Evolutionary conservation across 2,329 filamentous ascomycete species (phyloP).

Genomic region (Colletotrichum neosansevieriae): DNA sequence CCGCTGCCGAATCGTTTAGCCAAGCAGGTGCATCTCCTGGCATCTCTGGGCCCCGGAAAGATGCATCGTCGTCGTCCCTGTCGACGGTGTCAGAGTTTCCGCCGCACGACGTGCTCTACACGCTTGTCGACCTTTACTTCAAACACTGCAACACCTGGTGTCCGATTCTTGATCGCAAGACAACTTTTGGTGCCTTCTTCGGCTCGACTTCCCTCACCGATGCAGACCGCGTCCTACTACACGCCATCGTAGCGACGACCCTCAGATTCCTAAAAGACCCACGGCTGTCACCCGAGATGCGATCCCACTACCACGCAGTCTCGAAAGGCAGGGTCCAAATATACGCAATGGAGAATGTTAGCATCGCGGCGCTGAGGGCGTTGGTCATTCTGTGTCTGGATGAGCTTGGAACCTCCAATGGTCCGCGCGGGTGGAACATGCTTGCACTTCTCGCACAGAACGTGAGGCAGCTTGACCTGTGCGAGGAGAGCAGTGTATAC

Average conservation of each 20-base stretch:
- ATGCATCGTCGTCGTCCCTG: slow-evolving; percentile 47
- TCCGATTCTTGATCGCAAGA: slow-evolving; percentile 58
- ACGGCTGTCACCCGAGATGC: slow-evolving; percentile 52
- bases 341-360: slow-evolving; percentile 57
- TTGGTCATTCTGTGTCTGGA: slow-evolving; percentile 57
- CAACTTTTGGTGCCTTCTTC: slow-evolving; percentile 55
- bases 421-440: slow-evolving; percentile 57
- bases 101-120: slow-evolving; percentile 70
- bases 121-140: slow-evolving; percentile 71
- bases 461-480: slow-evolving; percentile 54
- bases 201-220: slow-evolving; percentile 55
- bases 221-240: slow-evolving; percentile 54
- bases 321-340: slow-evolving; percentile 55
- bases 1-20: slow-evolving; percentile 34
- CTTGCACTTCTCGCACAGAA: slow-evolving; percentile 54
- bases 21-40: slow-evolving; percentile 21
- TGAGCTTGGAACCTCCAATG: slow-evolving; percentile 57
- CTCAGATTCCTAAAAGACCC: slow-evolving; percentile 56
- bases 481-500: slow-evolving; percentile 54
- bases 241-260: slow-evolving; percentile 59
- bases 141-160: slow-evolving; percentile 74
- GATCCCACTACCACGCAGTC: slow-evolving; percentile 53
- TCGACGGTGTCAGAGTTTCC: slow-evolving; percentile 63
- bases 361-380: slow-evolving; percentile 53
- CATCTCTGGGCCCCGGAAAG: slow-evolving; percentile 39